These are phyloP conservation scores for Tricholomella constricta DNA, from an alignment of 768 basidiomycete genomes.

Conservation along the genomic window DNA sequence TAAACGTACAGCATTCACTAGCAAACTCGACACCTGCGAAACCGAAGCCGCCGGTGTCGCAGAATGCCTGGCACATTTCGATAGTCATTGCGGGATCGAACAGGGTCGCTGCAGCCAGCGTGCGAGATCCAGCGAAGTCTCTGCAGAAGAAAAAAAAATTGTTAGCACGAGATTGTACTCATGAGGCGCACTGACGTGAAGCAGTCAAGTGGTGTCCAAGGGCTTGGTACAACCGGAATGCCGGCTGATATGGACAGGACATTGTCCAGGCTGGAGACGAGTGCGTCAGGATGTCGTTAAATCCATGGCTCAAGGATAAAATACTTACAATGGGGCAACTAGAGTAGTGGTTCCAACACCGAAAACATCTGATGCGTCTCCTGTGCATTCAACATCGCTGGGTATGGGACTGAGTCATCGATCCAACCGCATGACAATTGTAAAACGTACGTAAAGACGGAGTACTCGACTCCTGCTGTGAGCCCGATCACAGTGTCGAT, in stretches of 20 bases:
- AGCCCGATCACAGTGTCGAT: constrained; percentile 8
- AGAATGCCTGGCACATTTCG: constrained; percentile 8
- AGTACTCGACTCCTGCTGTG: constrained; percentile 7
- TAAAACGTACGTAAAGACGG: constrained; percentile 4
- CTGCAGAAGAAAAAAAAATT: not conserved
- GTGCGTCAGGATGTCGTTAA: not conserved
- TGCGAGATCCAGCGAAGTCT: constrained; percentile 11
- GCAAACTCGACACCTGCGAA: constrained; percentile 16
- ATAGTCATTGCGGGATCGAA: constrained; percentile 7
- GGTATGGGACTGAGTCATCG: not conserved
- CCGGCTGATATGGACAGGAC: constrained; percentile 6
- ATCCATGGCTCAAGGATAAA: not conserved
- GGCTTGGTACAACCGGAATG: not conserved
- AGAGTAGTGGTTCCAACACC: constrained; percentile 5
- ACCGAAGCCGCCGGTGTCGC: constrained; percentile 2
- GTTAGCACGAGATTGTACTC: not conserved
- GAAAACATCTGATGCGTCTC: constrained; percentile 3
- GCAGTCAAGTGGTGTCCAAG: constrained; percentile 8
- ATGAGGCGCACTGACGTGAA: constrained; percentile 2
- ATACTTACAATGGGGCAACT: constrained; percentile 5
- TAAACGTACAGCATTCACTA: constrained; percentile 13
- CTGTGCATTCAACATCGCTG: constrained; percentile 5
- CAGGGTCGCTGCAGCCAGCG: not conserved
- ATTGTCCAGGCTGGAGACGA: constrained; percentile 1
- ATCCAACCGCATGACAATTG: not conserved